phyloP scores from a whole-genome alignment of 129 eudicot genomes.

The Pseudognaphalium luteoalbum region DNA sequence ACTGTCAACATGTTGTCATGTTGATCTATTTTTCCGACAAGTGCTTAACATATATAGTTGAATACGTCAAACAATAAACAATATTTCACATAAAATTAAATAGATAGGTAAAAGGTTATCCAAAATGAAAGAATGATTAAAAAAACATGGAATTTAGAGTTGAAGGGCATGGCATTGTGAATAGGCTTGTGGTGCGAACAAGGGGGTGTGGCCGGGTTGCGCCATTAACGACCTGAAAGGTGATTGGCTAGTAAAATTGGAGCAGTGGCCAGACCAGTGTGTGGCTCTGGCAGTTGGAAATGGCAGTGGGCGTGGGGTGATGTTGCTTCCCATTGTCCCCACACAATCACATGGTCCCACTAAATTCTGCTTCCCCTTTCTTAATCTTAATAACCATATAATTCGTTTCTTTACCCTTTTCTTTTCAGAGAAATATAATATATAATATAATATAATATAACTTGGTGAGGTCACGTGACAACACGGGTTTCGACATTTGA shows the following conservation, averaged over 20 bases:
- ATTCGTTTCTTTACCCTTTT: too few relatives aligned
- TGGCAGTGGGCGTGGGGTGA: conserved; percentile 28
- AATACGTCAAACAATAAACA: too few relatives aligned
- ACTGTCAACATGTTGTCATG: too few relatives aligned
- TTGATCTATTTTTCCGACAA: too few relatives aligned
- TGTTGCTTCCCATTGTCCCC: conserved; percentile 35
- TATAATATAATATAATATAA: too few relatives aligned
- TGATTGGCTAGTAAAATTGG: conserved; percentile 16
- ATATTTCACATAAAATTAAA: too few relatives aligned
- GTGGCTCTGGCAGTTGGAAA: conserved; percentile 19
- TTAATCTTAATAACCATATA: too few relatives aligned
- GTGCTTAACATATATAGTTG: too few relatives aligned
- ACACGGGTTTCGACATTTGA: too few relatives aligned
- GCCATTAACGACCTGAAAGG: conserved; percentile 20
- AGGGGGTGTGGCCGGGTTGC: conserved; percentile 1
- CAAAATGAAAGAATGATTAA: not conserved
- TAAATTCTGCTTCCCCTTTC: not conserved
- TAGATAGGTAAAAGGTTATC: too few relatives aligned
- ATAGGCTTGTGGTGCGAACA: conserved; percentile 25
- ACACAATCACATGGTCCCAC: conserved; percentile 34
- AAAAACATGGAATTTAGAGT: not conserved
- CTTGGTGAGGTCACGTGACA: too few relatives aligned
- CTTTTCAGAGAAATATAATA: too few relatives aligned
- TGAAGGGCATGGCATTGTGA: conserved; percentile 7
- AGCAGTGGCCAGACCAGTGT: conserved; percentile 18